phyloP scores from a whole-genome alignment of 1,284 basidiomycete genomes.

The Rhodotorula mucilaginosa region DNA sequence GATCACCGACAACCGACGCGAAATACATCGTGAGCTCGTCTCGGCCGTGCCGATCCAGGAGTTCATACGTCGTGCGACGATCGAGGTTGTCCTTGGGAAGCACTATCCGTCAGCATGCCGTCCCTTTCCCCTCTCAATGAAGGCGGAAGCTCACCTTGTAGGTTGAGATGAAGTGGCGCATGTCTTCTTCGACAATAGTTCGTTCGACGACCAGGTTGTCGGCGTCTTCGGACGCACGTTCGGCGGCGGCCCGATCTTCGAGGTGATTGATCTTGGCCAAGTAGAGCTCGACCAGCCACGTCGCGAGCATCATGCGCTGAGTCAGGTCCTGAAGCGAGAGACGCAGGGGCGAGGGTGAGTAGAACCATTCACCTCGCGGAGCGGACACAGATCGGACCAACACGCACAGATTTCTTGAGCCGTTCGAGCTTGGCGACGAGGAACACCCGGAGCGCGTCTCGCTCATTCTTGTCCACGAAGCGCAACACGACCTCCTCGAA shows the following conservation, averaged over 20 bases:
- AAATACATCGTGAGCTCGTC: conserved; percentile 90
- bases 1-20: conserved; percentile 77
- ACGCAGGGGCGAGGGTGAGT: conserved; percentile 6
- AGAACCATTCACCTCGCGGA: not conserved
- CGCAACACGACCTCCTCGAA: conserved; percentile 92
- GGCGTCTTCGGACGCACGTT: conserved; percentile 77
- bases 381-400: not conserved
- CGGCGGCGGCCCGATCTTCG: conserved; percentile 72
- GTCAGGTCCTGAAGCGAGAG: conserved; percentile 67
- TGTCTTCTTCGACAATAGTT: conserved; percentile 83
- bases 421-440: conserved; percentile 82
- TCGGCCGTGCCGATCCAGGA: conserved; percentile 88
- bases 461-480: conserved; percentile 84
- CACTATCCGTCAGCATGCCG: not conserved
- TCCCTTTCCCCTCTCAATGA: not conserved
- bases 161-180: conserved; percentile 85
- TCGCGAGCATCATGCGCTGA: conserved; percentile 95
- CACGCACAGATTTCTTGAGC: conserved; percentile 68
- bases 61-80: conserved; percentile 78
- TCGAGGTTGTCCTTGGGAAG: conserved; percentile 72
- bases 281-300: conserved; percentile 97
- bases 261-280: conserved; percentile 93
- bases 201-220: conserved; percentile 81
- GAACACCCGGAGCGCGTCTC: conserved; percentile 90
- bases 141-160: conserved; percentile 64